A percentile compares a stretch with the other conserved stretches of the same genome.
Conservation (phyloP, 192 early-diverging fungal species). For the Coemansia sp. region DNA sequence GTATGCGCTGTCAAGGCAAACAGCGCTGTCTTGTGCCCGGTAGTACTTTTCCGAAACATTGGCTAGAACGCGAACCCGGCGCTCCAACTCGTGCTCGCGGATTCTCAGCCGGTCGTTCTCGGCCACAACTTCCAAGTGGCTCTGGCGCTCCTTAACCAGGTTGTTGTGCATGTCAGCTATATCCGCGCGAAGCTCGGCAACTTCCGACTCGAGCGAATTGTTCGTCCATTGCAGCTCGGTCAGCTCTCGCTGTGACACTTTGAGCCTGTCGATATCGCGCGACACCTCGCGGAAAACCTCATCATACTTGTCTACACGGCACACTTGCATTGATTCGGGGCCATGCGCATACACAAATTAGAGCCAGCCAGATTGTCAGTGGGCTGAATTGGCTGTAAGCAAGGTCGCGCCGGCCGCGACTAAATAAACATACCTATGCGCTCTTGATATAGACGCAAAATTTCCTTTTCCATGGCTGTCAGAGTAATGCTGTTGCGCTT, state of each 20-base stretch:
- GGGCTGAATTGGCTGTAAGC: neutral
- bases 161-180: slow-evolving; percentile 26
- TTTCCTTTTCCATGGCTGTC: slow-evolving; percentile 44
- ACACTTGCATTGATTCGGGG: neutral
- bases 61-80: slow-evolving; percentile 33
- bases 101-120: slow-evolving; percentile 46
- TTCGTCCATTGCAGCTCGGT: slow-evolving; percentile 43
- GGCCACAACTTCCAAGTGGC: slow-evolving; percentile 39
- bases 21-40: slow-evolving; percentile 20
- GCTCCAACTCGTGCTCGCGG: slow-evolving; percentile 45
- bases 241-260: slow-evolving; percentile 37
- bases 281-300: slow-evolving; percentile 38
- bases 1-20: neutral
- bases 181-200: slow-evolving; percentile 33
- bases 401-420: neutral
- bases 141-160: slow-evolving; percentile 40
- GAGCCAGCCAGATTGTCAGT: neutral
- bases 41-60: slow-evolving; percentile 32
- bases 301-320: slow-evolving; percentile 43
- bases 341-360: neutral
- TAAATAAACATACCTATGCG: slow-evolving; percentile 37
- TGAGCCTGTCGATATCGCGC: slow-evolving; percentile 38
- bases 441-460: slow-evolving; percentile 44
- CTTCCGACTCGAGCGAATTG: slow-evolving; percentile 29
- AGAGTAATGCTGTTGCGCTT: neutral